Base-by-base conservation (phyloP, 1,284 basidiomycete species). In the Trichosporon coremiiforme region DNA sequence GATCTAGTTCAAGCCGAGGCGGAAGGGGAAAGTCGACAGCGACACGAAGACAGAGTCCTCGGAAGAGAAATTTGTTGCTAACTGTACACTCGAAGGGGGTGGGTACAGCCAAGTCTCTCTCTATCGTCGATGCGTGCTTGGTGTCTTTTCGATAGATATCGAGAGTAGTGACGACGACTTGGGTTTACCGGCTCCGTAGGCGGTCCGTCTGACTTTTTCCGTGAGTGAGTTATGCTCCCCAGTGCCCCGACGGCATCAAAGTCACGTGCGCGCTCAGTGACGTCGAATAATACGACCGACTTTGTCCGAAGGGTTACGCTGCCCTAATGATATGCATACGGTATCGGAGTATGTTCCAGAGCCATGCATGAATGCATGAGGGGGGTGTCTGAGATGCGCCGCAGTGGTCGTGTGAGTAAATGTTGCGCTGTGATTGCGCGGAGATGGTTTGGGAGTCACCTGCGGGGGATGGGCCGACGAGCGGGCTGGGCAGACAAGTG, bases 101-200 rank as follows among this genome's bases (percentile, higher is more conserved):
- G 2, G 57, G 57, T 62, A 62, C 57, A 62, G 57, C 13, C 57
- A 33, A 33, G 57, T 62, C 57, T 62, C 57, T 62, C 57, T 62
- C 57, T 35, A 17, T 62, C 31, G 57, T 62, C 57, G 57, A 62
- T 33, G 57, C 33, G 57, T 33, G 13, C 31, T 62, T 62, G 29
- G 31, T 62, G 29, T 62, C 9, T 62, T 62, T 62, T n/a, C 29
- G 57, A 62, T 35, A 12, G 57, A n/a, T 33, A 62, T 62, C 29
- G 57, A 62, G 15, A 33, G 57, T 62, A 25, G 25, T 25, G 25
- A 25, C 25, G 57, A 62, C 57, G 57, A 62, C 57, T 33, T 4
- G 15, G 31, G 57, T 62, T 62, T n/a, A 20, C 57, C 57, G 57
- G 31, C 31, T 62, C 57, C 29, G 57, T 62, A 31, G 57, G 29